Evolutionary conservation across 2,329 filamentous ascomycete genomes (phyloP), one percentile per base, ranked within the genome.

Genomic region (Nemania sp.): DNA sequence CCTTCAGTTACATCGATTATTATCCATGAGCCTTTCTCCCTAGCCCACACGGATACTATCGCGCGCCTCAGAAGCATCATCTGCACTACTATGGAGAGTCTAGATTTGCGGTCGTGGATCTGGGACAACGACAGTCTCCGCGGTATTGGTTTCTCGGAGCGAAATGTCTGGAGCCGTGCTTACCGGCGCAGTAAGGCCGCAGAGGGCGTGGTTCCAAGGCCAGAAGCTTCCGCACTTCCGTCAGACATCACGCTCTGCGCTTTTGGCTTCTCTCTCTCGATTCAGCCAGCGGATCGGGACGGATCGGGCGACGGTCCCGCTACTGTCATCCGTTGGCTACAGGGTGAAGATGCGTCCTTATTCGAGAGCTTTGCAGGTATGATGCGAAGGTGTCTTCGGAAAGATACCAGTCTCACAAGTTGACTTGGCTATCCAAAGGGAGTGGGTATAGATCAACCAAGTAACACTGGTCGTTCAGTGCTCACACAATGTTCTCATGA

Each of bases 331-430:
- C 78, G 89, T 26, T 95, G 90, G 92, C 66, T 90, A 1, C 85
- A 90, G 63, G 93, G 94, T 0, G 76, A 78, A 5, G 89, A 96
- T 61, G 76, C 81, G 15, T 78, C 86, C 0, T 67, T 94, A 0
- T 96, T 93, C 70, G 89, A 95, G 72, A 97, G 92, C 68, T 91
- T 99, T 59, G 88, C 86, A 56, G 91, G 90, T 0, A 91, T 92
- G 11, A 31, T 60, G 19, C 55, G 52, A 31, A 53, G 58, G 14
- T 43, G 55, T 46, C 55, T 60, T 33, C 55, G 52, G 23, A 30
- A 19, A n/a, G 20, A 37, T 33, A 12, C 37, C 7, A 12, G 23
- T 37, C 15, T 23, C 31, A 22, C 36, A 3, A 22, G 15, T 34
- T 36, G 12, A 49, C 7, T 20, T 6, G 24, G 19, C 9, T 31